Conservation (phyloP, 1,284 basidiomycete genomes). For the Microbotryum saponariae region DNA sequence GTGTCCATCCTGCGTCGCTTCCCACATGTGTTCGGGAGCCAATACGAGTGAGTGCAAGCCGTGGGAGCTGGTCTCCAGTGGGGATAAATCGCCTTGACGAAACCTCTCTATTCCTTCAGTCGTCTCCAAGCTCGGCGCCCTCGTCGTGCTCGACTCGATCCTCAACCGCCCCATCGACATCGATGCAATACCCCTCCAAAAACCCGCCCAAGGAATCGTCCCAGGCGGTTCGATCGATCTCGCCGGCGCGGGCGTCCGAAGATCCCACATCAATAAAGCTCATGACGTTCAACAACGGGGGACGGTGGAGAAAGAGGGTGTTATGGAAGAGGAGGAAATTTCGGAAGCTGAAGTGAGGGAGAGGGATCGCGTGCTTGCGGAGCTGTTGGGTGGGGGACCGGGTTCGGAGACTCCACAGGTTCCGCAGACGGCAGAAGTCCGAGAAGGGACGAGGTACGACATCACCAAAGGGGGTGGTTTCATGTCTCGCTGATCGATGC, state of each 20-base stretch:
- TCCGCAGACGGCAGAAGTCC: not conserved
- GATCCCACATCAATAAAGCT: conserved; percentile 6
- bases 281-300: not conserved
- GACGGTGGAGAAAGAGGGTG: not conserved
- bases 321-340: conserved; percentile 20
- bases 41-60: conserved; percentile 19
- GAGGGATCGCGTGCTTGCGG: conserved; percentile 9
- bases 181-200: conserved; percentile 35
- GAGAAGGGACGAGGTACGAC: not conserved
- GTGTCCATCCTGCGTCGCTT: conserved; percentile 55
- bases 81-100: not conserved
- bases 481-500: not conserved
- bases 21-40: conserved; percentile 33
- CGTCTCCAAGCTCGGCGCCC: conserved; percentile 62
- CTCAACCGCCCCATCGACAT: conserved; percentile 52
- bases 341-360: conserved; percentile 8
- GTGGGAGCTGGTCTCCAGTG: not conserved
- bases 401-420: not conserved
- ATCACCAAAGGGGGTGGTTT: not conserved
- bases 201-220: conserved; percentile 11
- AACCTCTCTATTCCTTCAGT: conserved; percentile 39
- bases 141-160: conserved; percentile 57
- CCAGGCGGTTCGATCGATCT: conserved; percentile 26
- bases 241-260: conserved; percentile 16
- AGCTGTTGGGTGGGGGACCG: conserved; percentile 1